Percentiles rank a stretch among this genome's conserved stretches.
phyloP scores from a whole-genome alignment of 306 rosid genomes.

The Vigna radiata region DNA sequence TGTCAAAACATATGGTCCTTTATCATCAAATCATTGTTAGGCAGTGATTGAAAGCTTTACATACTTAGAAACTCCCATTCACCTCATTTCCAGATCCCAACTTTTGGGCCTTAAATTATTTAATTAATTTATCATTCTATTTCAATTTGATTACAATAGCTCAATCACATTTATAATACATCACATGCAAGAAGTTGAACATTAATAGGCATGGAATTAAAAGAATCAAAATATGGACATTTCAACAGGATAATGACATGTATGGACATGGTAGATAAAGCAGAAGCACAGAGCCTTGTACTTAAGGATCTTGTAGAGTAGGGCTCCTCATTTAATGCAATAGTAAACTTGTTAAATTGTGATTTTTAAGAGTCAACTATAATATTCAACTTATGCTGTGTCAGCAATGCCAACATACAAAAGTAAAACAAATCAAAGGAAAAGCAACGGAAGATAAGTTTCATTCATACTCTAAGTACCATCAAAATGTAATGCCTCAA shows the following conservation, averaged over 20 bases:
- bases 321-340: constrained; percentile 8
- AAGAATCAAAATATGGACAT: neutral
- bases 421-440: neutral
- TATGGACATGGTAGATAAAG: neutral
- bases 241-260: neutral
- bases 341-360: constrained; percentile 7
- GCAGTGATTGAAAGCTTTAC: constrained; percentile 21
- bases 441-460: constrained; percentile 10
- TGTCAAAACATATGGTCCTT: too few relatives aligned
- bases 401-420: constrained; percentile 23
- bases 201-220: constrained; percentile 20
- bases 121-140: neutral
- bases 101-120: neutral
- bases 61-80: neutral
- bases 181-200: constrained; percentile 22
- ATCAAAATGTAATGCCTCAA: constrained; percentile 17
- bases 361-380: constrained; percentile 21
- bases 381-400: constrained; percentile 1
- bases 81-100: constrained; percentile 31
- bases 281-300: neutral
- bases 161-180: neutral
- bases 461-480: constrained; percentile 26
- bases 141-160: neutral
- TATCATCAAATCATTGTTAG: neutral
- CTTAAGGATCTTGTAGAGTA: constrained; percentile 1